A percentile compares a stretch with the other conserved stretches of the same genome.
Evolutionary conservation across 805 yeast genomes (phyloP).

Genomic region (Schwanniomyces sp.): DNA sequence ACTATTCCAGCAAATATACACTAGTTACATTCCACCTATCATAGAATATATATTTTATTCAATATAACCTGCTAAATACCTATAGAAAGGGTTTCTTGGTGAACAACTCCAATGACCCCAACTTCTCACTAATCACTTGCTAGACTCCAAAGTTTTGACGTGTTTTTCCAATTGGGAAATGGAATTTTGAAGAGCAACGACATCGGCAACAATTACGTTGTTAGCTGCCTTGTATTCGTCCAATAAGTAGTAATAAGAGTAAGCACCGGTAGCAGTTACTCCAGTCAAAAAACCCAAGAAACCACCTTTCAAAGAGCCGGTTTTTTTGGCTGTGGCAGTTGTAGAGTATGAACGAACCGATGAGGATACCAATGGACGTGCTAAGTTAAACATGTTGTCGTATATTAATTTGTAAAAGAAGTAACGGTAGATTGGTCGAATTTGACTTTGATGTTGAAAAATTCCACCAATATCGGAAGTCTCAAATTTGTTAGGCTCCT

Average conservation of each 20-base stretch:
- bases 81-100: neutral
- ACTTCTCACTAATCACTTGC: constrained; percentile 4
- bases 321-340: constrained; percentile 27
- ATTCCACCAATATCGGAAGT: neutral
- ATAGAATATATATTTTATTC: neutral
- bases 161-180: constrained; percentile 68
- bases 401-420: neutral
- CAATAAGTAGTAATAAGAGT: constrained; percentile 72
- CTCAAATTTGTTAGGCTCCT: neutral
- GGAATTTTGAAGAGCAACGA: constrained; percentile 66
- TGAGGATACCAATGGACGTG: constrained; percentile 1
- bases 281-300: constrained; percentile 80
- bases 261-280: constrained; percentile 69
- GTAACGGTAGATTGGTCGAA: neutral
- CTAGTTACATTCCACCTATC: neutral
- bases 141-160: constrained; percentile 50
- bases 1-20: neutral
- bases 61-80: neutral
- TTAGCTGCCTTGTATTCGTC: constrained; percentile 78
- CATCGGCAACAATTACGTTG: constrained; percentile 72
- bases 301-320: constrained; percentile 47
- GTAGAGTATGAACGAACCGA: constrained; percentile 31
- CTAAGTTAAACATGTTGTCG: neutral
- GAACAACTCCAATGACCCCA: neutral
- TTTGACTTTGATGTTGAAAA: neutral